Evolutionary conservation across 257 asterid genomes (phyloP).

Genomic region (Jacaranda mimosifolia): DNA sequence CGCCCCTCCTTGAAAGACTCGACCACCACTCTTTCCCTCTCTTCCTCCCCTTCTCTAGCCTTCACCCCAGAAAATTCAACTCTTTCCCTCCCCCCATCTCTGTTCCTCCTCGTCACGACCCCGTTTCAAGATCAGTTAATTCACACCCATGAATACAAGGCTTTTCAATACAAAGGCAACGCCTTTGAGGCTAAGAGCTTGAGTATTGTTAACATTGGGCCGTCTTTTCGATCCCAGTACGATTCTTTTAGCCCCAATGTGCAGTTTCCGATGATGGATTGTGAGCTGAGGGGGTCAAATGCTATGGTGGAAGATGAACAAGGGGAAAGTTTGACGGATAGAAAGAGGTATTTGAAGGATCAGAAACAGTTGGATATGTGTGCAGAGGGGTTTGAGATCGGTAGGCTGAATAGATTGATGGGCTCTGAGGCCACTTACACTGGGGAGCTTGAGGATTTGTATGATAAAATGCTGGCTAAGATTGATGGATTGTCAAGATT

Average conservation of each 20-base stretch:
- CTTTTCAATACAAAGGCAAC: conserved; percentile 55
- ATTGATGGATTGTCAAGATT: conserved; percentile 64
- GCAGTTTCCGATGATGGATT: conserved; percentile 67
- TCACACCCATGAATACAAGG: conserved; percentile 89
- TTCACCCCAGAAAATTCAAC: conserved; percentile 58
- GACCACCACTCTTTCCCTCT: conserved; percentile 49
- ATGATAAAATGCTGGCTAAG: conserved; percentile 79
- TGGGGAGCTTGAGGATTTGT: conserved; percentile 78
- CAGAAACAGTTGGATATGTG: conserved; percentile 72
- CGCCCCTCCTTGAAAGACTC: conserved; percentile 72
- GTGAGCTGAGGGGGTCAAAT: conserved; percentile 54
- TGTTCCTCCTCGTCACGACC: conserved; percentile 80
- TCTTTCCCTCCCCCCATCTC: conserved; percentile 65
- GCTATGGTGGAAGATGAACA: conserved; percentile 74
- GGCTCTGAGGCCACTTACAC: conserved; percentile 65
- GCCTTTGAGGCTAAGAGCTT: conserved; percentile 72
- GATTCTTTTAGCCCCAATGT: conserved; percentile 74
- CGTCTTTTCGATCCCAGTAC: conserved; percentile 78
- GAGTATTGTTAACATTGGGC: conserved; percentile 78
- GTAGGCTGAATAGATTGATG: conserved; percentile 67
- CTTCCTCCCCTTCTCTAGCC: conserved; percentile 50
- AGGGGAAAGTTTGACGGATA: conserved; percentile 41
- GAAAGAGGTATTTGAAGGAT: conserved; percentile 48
- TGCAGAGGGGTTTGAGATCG: conserved; percentile 73
- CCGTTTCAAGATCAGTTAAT: conserved; percentile 80